These are phyloP conservation scores for Tulasnella sp. DNA, from an alignment of 768 basidiomycete species.

Conservation along the genomic window DNA sequence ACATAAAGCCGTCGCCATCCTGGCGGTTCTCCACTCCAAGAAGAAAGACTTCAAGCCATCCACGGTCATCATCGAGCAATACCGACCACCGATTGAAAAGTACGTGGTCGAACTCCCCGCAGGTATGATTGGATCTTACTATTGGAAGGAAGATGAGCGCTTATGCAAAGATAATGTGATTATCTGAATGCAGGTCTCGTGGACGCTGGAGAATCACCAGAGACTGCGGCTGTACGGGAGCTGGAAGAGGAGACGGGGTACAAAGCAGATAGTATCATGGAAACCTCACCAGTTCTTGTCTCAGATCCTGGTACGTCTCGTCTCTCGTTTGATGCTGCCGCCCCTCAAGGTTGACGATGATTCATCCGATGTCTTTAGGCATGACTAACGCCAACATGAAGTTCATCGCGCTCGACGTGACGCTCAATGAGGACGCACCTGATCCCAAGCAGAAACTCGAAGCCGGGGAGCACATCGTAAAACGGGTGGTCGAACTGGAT, in stretches of 20 bases:
- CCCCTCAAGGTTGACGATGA: too few relatives aligned
- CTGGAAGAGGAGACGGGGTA: slow-evolving; percentile 91
- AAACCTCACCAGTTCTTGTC: slow-evolving; percentile 51
- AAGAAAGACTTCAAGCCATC: slow-evolving; percentile 58
- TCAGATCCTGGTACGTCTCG: slow-evolving; percentile 52
- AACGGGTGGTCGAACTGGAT: slow-evolving; percentile 27
- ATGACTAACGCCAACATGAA: slow-evolving; percentile 95
- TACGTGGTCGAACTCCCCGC: slow-evolving; percentile 61
- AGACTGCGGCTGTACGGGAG: slow-evolving; percentile 74
- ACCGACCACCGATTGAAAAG: slow-evolving; percentile 74
- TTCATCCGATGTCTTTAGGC: slow-evolving; percentile 34
- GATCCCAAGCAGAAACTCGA: slow-evolving; percentile 66
- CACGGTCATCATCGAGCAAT: slow-evolving; percentile 84
- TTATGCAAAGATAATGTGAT: neutral
- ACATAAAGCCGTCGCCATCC: slow-evolving; percentile 65
- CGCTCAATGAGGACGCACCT: slow-evolving; percentile 39
- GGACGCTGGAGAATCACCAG: slow-evolving; percentile 73
- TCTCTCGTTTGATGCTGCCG: neutral
- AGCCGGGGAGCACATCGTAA: slow-evolving; percentile 32
- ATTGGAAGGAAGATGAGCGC: too few relatives aligned
- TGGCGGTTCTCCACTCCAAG: slow-evolving; percentile 69
- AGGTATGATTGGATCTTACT: slow-evolving; percentile 27
- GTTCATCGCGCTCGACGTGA: slow-evolving; percentile 60
- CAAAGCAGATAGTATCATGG: slow-evolving; percentile 49
- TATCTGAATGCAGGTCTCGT: slow-evolving; percentile 49